A percentile compares a stretch with the other conserved stretches of the same genome.
These are phyloP conservation scores for Sclerotinia sclerotiorum DNA, from an alignment of 2,329 filamentous ascomycete species.

Conservation along the genomic window DNA sequence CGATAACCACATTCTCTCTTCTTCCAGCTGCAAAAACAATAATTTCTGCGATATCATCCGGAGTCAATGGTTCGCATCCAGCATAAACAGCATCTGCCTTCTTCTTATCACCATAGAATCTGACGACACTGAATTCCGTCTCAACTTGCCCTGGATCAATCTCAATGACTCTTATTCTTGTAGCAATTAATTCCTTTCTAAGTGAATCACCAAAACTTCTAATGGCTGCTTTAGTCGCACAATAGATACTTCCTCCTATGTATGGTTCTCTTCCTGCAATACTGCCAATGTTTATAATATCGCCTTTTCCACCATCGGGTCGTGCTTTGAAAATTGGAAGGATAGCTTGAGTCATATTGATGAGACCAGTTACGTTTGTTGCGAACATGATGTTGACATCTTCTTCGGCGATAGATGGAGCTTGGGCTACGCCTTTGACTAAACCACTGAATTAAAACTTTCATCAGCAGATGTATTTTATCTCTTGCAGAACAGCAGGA, in stretches of 20 bases:
- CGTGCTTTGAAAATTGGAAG: conserved; percentile 75
- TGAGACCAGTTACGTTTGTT: conserved; percentile 92
- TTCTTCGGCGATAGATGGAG: conserved; percentile 75
- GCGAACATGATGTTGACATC: conserved; percentile 87
- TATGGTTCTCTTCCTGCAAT: conserved; percentile 91
- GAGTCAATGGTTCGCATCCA: conserved; percentile 78
- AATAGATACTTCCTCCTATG: conserved; percentile 85
- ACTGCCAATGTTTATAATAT: conserved; percentile 94
- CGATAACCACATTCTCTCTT: conserved; percentile 86
- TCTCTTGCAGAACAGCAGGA: neutral
- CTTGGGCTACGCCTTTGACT: conserved; percentile 83
- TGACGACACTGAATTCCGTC: conserved; percentile 87
- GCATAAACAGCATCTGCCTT: conserved; percentile 91
- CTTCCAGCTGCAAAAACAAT: conserved; percentile 82
- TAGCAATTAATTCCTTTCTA: conserved; percentile 78
- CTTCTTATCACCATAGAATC: conserved; percentile 82
- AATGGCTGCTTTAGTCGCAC: conserved; percentile 87
- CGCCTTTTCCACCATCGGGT: conserved; percentile 71
- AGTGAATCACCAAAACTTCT: conserved; percentile 80
- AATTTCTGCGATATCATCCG: conserved; percentile 87
- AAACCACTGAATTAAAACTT: conserved; percentile 60
- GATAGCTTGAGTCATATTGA: conserved; percentile 94
- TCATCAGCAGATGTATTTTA: conserved; percentile 18
- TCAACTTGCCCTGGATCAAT: conserved; percentile 92
- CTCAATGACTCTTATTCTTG: conserved; percentile 79